Evolutionary conservation across 225 moss, liverwort and hornwort genomes (phyloP).

Genomic region (Marchantia polymorpha): DNA sequence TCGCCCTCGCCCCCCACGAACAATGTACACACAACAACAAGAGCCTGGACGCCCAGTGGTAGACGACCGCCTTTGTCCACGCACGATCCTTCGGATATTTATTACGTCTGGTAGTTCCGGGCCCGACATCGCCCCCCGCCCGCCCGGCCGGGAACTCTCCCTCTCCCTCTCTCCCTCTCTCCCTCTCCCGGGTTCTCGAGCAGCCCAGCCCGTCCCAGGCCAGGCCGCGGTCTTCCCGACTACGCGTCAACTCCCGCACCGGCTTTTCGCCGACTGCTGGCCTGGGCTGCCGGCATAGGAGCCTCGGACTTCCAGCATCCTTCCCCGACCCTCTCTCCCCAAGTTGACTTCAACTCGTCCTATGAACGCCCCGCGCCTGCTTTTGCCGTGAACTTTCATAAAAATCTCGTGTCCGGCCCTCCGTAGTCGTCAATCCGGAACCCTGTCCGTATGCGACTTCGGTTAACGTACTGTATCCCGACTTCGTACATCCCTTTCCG

Average conservation of each 20-base stretch:
- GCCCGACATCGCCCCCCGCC: not conserved
- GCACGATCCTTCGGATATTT: constrained; percentile 2
- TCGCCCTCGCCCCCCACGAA: not conserved
- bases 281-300: not conserved
- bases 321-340: not conserved
- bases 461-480: too few species aligned
- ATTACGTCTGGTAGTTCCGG: not conserved
- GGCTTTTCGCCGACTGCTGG: not conserved
- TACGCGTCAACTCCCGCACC: not conserved
- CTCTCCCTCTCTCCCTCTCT: not conserved
- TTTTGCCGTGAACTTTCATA: not conserved
- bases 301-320: not conserved
- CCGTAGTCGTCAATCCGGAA: too few species aligned
- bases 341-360: not conserved
- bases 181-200: not conserved
- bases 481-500: not conserved
- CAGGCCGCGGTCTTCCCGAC: not conserved
- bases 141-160: too few species aligned
- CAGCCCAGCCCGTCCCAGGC: not conserved
- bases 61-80: not conserved
- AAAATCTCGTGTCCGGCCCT: not conserved
- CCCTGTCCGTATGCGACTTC: too few species aligned
- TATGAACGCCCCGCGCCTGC: too few species aligned
- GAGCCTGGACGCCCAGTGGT: constrained; percentile 2
- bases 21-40: not conserved